Conservation (phyloP, 139 green algal species). For the Tetraselmis striata region DNA sequence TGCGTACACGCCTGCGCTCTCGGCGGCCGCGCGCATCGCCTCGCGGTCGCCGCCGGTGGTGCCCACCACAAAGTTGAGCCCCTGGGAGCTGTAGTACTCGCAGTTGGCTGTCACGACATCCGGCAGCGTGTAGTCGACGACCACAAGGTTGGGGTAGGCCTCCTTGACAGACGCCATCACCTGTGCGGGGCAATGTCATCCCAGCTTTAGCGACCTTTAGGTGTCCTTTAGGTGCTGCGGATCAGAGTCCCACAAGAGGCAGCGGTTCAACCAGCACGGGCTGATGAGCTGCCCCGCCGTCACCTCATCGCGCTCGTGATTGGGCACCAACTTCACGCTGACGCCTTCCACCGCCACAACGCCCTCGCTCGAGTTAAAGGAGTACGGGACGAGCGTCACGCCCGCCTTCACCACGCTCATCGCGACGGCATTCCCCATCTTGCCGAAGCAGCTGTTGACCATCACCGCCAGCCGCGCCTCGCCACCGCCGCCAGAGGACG, state of each 20-base stretch:
- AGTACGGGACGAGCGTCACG: constrained; percentile 76
- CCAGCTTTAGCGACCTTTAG: too few relatives aligned
- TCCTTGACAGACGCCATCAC: constrained; percentile 36
- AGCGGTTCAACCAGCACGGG: too few relatives aligned
- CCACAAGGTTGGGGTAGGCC: constrained; percentile 72
- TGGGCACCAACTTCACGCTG: constrained; percentile 48
- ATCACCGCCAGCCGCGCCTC: constrained; percentile 32
- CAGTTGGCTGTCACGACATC: constrained; percentile 77
- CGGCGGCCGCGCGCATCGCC: constrained; percentile 55
- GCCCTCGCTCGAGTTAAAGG: constrained; percentile 30
- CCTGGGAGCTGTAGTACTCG: constrained; percentile 71
- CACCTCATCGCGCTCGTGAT: constrained; percentile 37
- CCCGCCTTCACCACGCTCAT: constrained; percentile 70
- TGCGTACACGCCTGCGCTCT: constrained; percentile 59
- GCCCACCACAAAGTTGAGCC: constrained; percentile 96
- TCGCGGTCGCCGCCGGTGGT: constrained; percentile 92
- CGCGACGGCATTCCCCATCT: constrained; percentile 85
- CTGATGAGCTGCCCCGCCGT: too few relatives aligned
- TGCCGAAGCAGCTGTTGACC: constrained; percentile 82
- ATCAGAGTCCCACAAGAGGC: too few relatives aligned
- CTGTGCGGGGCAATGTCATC: too few relatives aligned
- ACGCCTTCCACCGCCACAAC: constrained; percentile 47
- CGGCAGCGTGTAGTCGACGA: constrained; percentile 96
- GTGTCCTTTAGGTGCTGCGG: too few relatives aligned
- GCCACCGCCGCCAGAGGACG: not conserved